phyloP scores from a whole-genome alignment of 768 basidiomycete species.

The Chalciporus sphaerocephalus region DNA sequence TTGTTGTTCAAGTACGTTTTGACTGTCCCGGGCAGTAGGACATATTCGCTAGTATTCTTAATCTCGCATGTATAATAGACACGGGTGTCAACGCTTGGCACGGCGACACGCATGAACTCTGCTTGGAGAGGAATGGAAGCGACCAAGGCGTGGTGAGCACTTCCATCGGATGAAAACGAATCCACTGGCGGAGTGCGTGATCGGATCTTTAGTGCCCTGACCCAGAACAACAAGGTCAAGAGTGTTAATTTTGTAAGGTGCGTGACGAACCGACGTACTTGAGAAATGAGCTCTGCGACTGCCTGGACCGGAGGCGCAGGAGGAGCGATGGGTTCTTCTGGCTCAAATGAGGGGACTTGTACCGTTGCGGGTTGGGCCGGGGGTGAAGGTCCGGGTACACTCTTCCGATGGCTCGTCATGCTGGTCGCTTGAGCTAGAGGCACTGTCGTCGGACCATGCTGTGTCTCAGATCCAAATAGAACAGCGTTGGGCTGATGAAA shows the following conservation, averaged over 20 bases:
- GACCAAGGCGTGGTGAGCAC: constrained; percentile 17
- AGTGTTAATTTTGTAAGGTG: neutral
- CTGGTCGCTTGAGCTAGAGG: too few relatives aligned
- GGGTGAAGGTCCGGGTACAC: too few relatives aligned
- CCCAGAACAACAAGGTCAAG: neutral
- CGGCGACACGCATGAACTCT: constrained; percentile 21
- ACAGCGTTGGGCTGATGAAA: too few relatives aligned
- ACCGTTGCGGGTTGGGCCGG: too few relatives aligned
- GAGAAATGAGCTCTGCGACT: constrained; percentile 12
- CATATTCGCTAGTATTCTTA: constrained; percentile 23
- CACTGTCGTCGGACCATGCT: too few relatives aligned
- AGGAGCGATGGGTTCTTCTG: neutral
- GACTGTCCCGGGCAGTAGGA: constrained; percentile 26
- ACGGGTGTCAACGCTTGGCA: constrained; percentile 14
- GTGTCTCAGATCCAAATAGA: too few relatives aligned
- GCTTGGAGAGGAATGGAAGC: constrained; percentile 21
- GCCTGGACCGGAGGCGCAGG: neutral
- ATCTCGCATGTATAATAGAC: constrained; percentile 25
- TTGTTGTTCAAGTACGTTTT: constrained; percentile 28
- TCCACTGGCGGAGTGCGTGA: constrained; percentile 16
- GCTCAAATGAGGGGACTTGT: too few relatives aligned
- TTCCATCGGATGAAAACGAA: constrained; percentile 9
- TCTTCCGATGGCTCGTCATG: too few relatives aligned
- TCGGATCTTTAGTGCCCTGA: constrained; percentile 16
- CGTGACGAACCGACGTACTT: constrained; percentile 2